Base-by-base conservation (phyloP, 106 monocot species). In the Acorus gramineus region DNA sequence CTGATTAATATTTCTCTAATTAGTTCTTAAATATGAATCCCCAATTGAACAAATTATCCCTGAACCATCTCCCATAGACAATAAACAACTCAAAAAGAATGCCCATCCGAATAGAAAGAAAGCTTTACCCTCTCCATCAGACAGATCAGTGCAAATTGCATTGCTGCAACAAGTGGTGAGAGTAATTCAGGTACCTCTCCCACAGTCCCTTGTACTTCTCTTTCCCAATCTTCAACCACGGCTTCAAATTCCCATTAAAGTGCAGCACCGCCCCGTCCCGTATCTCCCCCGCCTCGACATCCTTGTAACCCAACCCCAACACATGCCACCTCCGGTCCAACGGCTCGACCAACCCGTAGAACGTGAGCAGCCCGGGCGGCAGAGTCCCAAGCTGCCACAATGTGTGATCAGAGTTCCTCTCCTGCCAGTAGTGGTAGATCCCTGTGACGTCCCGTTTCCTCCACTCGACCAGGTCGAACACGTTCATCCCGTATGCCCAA, bases 401-500 rank as follows among this genome's bases (percentile, higher is more conserved):
- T 2, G 80, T 86, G 64, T 85, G 85, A 53, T 90, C 86, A 2
- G 64, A 56, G 50, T 90, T 90, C 3, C 75, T 68, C 65, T 90
- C 90, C 50, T 90, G 90, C 90, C 90, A 90, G 62, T 86, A 86
- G 59, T 90, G 90, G 65, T 90, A 90, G 64, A 90, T 86, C 2
- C 83, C 90, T 4, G 90, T 90, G n/a, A 90, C 90, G 54, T 90
- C 78, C 50, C 75, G 71, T 42, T 70, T 69, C 53, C 78, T 69
- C 90, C 90, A 91, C 57, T 76, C 83, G 8, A 55, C 69, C 9
- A 91, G 55, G 56, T 91, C 90, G 51, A 91, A 59, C 2, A 91
- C 76, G 57, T 91, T 86, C 90, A 91, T 91, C 14, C 90, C 90
- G 57, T 86, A 90, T 5, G 90, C 90, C 90, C 90, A 90, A 9